A percentile compares a stretch with the other conserved stretches of the same genome.
Conservation (phyloP, 31 red algal genomes). For the Pterothamnion heteromorphum region DNA sequence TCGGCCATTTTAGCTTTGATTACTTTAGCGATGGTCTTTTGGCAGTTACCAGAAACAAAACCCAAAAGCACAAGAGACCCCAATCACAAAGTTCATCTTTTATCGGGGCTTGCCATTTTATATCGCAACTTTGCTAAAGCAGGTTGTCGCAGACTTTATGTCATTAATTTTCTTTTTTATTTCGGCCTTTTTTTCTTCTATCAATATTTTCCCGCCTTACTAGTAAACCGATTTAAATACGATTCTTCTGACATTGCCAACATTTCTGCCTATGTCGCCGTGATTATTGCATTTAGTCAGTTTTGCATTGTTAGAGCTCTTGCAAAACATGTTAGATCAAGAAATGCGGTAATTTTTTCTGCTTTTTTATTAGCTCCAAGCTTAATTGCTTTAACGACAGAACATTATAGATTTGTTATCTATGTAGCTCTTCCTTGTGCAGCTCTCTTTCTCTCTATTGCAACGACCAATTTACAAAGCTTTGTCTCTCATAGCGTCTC, state of each 20-base stretch:
- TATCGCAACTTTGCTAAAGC: neutral
- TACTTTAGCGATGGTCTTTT: neutral
- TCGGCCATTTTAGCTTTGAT: neutral
- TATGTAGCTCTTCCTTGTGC: neutral
- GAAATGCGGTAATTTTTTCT: neutral
- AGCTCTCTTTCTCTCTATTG: neutral
- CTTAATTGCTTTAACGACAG: neutral
- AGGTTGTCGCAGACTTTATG: neutral
- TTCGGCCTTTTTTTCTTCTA: neutral
- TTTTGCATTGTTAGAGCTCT: no score
- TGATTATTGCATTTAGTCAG: no score
- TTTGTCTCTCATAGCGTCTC: neutral
- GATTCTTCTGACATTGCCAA: no score
- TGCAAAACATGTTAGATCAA: neutral
- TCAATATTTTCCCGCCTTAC: no score
- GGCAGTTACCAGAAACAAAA: slow-evolving; percentile 12
- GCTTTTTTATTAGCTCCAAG: neutral
- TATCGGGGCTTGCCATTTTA: neutral
- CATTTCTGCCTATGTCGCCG: no score
- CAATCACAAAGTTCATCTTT: slow-evolving; percentile 6
- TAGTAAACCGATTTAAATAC: no score
- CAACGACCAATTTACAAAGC: neutral
- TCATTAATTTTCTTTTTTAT: neutral
- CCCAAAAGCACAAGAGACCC: neutral
- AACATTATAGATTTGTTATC: neutral